Evolutionary conservation across 1,284 basidiomycete species (phyloP).

Genomic region (Fomitiporia mediterranea): DNA sequence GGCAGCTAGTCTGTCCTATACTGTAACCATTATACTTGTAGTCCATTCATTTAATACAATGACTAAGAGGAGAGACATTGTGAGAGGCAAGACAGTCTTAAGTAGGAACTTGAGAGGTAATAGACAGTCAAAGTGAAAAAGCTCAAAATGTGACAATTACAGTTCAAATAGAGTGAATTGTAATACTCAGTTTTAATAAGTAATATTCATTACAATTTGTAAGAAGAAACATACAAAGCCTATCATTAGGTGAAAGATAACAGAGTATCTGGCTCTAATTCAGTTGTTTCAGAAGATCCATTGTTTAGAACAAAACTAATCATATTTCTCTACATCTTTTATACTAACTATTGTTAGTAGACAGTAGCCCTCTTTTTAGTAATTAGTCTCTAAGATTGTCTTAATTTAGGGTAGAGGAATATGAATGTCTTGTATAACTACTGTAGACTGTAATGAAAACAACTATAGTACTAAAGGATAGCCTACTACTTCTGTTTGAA

Average conservation of each 20-base stretch:
- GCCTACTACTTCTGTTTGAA: too few species aligned
- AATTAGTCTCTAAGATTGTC: too few species aligned
- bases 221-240: slow-evolving; percentile 40
- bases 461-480: too few species aligned
- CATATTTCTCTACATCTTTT: too few species aligned
- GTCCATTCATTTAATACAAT: slow-evolving; percentile 70
- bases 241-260: slow-evolving; percentile 44
- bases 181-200: slow-evolving; percentile 76
- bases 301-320: too few species aligned
- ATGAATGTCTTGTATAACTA: too few species aligned
- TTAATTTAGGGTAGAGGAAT: too few species aligned
- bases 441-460: too few species aligned
- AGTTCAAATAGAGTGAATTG: slow-evolving; percentile 52
- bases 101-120: slow-evolving; percentile 46
- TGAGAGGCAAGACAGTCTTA: slow-evolving; percentile 51
- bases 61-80: slow-evolving; percentile 63
- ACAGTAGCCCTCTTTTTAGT: too few species aligned
- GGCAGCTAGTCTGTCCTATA: slow-evolving; percentile 66
- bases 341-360: too few species aligned
- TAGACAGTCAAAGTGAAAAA: slow-evolving; percentile 32
- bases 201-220: slow-evolving; percentile 55
- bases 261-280: slow-evolving; percentile 65
- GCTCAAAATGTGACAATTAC: slow-evolving; percentile 35
- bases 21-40: slow-evolving; percentile 64
- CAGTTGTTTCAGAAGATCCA: slow-evolving; percentile 47